These are phyloP conservation scores for Linnemannia schmuckeri DNA, from an alignment of 192 early-diverging fungal genomes.

Conservation along the genomic window DNA sequence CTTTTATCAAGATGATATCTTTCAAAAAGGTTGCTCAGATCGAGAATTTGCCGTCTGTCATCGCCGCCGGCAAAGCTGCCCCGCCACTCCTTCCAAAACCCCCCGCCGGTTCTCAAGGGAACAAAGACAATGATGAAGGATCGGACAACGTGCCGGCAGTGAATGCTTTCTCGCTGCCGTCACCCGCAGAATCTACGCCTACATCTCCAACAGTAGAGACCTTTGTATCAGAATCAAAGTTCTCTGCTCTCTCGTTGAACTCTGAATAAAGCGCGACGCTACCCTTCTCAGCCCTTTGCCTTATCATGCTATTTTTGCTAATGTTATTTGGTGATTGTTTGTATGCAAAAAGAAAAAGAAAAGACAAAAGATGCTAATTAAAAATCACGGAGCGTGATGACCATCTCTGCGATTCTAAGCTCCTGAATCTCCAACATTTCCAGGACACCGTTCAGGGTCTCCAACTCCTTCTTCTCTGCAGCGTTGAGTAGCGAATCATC, in stretches of 20 bases:
- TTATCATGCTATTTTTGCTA: background rate
- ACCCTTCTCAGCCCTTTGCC: background rate
- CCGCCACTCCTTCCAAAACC: background rate
- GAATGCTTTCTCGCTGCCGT: background rate
- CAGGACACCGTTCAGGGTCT: constrained; percentile 53
- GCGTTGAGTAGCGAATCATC: constrained; percentile 66
- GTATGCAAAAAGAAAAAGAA: constrained; percentile 1
- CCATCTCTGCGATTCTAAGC: constrained; percentile 58
- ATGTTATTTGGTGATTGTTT: constrained; percentile 9
- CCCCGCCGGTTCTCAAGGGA: background rate
- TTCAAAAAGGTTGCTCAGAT: constrained; percentile 28
- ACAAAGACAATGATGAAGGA: background rate
- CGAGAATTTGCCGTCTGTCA: background rate
- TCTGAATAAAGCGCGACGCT: background rate
- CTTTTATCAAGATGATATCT: constrained; percentile 26
- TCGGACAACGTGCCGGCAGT: background rate
- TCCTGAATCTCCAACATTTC: constrained; percentile 65
- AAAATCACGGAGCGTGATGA: constrained; percentile 61
- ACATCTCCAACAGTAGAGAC: background rate
- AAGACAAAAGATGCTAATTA: constrained; percentile 24
- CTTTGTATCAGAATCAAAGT: constrained; percentile 17
- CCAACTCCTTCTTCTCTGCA: constrained; percentile 64
- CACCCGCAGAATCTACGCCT: background rate
- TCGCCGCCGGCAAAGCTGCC: background rate
- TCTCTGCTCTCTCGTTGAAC: constrained; percentile 9